Evolutionary conservation across 2,329 filamentous ascomycete genomes (phyloP), one percentile per base, ranked within the genome.

Genomic region (Colletotrichum tofieldiae): DNA sequence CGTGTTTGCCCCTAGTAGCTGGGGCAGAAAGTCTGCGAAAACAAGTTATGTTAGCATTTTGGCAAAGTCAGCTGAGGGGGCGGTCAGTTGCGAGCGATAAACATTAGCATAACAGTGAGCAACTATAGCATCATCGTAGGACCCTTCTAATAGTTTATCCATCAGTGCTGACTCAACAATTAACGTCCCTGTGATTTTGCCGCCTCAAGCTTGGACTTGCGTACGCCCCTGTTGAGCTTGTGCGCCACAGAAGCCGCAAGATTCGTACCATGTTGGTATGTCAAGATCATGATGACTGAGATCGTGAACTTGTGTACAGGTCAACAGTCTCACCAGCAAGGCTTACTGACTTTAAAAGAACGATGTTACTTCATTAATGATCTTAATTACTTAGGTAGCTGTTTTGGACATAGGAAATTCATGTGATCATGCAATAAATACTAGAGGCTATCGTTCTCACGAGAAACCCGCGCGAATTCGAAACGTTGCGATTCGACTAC

Each of bases 401-500:
- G 6, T 26, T 4, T 9, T 55, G 12, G 12, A 23, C 26, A 26
- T 11, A 32, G 11, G 18, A 43, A 32, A 11, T 2, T 23, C 61
- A 20, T 52, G 12, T 6, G 7, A 16, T 37, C 29, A 62, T 16
- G 23, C 14, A 20, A 29, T 37, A 26, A 14, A 32, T 43, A 32
- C 26, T 11, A 3, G 35, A 26, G 39, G 23, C 20, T 39, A 43
- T 52, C 26, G 43, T 58, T n/a, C 59, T 66, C 54, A 51, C 23
- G 39, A 45, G n/a, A 37, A 26, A 70, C 37, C 65, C 23, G 45
- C 35, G 37, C 54, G 70, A 69, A 65, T 49, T 20, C 54, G 45
- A 64, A 70, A 29, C 51, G 45, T 16, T 59, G 64, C 45, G 54
- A 69, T 69, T 69, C 70, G 54, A 69, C 65, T 59, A 60, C 52